Evolutionary conservation across 2,329 filamentous ascomycete genomes (phyloP), one percentile per base, ranked within the genome.

Genomic region (Colletotrichum godetiae): DNA sequence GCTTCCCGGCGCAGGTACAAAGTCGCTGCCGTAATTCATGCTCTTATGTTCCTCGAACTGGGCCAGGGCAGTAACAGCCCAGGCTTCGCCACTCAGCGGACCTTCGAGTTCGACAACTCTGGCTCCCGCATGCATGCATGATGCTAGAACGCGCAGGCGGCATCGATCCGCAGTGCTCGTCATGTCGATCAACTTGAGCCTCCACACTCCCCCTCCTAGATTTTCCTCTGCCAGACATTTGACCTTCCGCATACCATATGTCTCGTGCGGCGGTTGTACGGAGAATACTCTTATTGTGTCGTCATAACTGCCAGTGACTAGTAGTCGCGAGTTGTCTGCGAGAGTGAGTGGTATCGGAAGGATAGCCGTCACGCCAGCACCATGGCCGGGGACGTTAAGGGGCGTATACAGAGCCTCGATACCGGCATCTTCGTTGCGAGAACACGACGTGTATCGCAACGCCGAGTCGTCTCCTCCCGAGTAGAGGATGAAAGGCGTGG

Each of bases 1-100:
- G 0, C 71, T 76, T 65, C 78, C 77, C 7, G 66, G 64, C 29
- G 69, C 78, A 1, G 87, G 87, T 76, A 89, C 87, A 72, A 91
- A 89, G 82, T 95, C 95, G 77, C 93, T 94, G 7, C 93, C 95
- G 81, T 98, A 98, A 78, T 97, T 98, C 95, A 98, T 98, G 81
- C 95, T 98, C 83, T 93, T 87, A 80, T 98, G 95, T 80, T 96
- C 93, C 77, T 94, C 93, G 78, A 97, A 97, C 65, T 88, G 89
- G 0, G 89, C 92, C 59, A 95, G 76, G 1, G 96, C 86, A 56
- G 88, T 84, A 70, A 97, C 92, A 1, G 78, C 79, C 89, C 92
- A 95, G 22, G 75, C 75, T n/a, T 68, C 83, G 73, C 74, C 82
- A 1, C 82, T 77, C 1, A 80, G 79, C 33, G 76, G 73, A 31